A percentile compares a stretch with the other conserved stretches of the same genome.
Evolutionary conservation across 306 rosid genomes (phyloP).

Genomic region (Inga oerstediana): DNA sequence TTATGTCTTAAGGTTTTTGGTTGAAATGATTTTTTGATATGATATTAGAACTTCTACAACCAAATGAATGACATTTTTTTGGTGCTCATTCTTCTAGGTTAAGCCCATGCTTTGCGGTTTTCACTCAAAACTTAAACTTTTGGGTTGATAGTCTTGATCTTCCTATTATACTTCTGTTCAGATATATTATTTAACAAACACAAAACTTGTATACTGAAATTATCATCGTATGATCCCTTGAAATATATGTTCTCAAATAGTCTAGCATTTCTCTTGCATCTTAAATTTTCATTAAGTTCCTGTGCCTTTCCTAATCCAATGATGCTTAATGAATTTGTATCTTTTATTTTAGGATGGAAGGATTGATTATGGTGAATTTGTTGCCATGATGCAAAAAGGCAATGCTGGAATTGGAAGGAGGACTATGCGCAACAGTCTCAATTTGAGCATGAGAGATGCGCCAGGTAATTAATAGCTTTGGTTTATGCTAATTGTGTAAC

Average conservation of each 20-base stretch:
- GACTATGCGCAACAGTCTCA: slow-evolving; percentile 90
- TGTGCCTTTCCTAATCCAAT: slow-evolving; percentile 15
- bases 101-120: not conserved
- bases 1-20: not conserved
- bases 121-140: not conserved
- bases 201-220: not conserved
- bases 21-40: not conserved
- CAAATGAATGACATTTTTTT: not conserved
- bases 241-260: slow-evolving; percentile 31
- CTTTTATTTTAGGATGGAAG: slow-evolving; percentile 75
- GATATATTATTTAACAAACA: slow-evolving; percentile 24
- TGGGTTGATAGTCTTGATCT: slow-evolving; percentile 19
- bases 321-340: slow-evolving; percentile 35
- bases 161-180: not conserved
- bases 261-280: slow-evolving; percentile 21
- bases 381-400: slow-evolving; percentile 98
- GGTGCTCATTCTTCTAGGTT: not conserved
- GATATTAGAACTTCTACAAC: not conserved
- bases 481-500: slow-evolving; percentile 40
- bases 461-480: slow-evolving; percentile 63
- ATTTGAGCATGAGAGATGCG: slow-evolving; percentile 91
- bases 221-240: slow-evolving; percentile 6
- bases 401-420: slow-evolving; percentile 87
- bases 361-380: slow-evolving; percentile 90
- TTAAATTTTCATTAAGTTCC: slow-evolving; percentile 8